Evolutionary conservation across 306 rosid genomes (phyloP), one percentile per base, ranked within the genome.

Genomic region (Sicyos edulis): DNA sequence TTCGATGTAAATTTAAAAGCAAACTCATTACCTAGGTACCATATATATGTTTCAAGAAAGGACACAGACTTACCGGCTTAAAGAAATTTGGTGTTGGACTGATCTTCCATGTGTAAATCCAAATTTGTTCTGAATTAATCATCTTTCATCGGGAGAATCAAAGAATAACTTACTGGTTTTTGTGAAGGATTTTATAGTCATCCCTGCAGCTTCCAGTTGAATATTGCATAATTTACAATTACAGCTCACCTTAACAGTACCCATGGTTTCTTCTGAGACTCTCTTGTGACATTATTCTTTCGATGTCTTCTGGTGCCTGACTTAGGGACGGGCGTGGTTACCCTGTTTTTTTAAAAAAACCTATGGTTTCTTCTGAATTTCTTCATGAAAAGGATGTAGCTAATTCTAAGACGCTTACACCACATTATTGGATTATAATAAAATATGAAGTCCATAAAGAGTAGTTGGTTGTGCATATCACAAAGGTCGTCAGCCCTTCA

Each of bases 41-140:
- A 14, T 47, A 42, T 37, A 13, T 64, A 20, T 45, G 71, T 66
- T 45, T 44, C 47, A 42, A 47, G 72, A 47, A 67, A 45, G 72
- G 24, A 67, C 21, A 47, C 6, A 13, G n/a, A 22, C 40, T 0
- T 21, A 42, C 20, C 56, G 13, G 12, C 53, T 11, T 67, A 49
- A 21, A 50, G 22, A 69, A 24, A 47, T 24, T 50, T 26, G 45
- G 16, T 26, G 51, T 69, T 26, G 21, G 44, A 67, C 29, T 14
- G 34, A 10, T 44, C 20, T 21, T 47, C 20, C 13, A 15, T 21
- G 6, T 2, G 10, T n/a, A 14, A 22, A 13, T 44, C 45, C 19
- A 66, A 44, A 20, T 22, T 67, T 67, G 72, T 67, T 47, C 14
- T 5, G 5, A 51, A 44, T 14, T 32, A 21, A 44, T 20, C 32